phyloP scores from a whole-genome alignment of 345 rosid species.

The Pistacia vera region DNA sequence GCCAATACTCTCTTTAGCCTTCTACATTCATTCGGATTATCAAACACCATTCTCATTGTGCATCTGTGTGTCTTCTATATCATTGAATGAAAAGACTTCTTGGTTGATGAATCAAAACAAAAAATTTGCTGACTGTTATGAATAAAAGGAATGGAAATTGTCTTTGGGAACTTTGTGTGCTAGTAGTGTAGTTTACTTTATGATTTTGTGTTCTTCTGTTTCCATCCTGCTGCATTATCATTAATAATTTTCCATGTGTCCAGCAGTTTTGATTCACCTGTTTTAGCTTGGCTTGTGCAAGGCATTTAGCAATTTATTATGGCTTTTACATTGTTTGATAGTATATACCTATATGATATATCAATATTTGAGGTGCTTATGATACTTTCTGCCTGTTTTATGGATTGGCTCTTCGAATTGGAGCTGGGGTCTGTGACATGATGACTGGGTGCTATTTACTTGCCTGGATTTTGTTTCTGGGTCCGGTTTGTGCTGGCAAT shows the following conservation, averaged over 20 bases:
- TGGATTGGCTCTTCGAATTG: constrained; percentile 89
- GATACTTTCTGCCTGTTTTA: constrained; percentile 65
- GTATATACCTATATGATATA: background rate
- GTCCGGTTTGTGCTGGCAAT: constrained; percentile 66
- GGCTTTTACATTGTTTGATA: constrained; percentile 9
- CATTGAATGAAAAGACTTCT: background rate
- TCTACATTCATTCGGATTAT: background rate
- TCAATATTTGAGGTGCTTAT: constrained; percentile 57
- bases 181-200: background rate
- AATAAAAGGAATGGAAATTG: background rate
- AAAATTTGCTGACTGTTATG: background rate
- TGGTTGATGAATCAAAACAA: background rate
- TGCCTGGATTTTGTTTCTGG: constrained; percentile 62
- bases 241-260: background rate
- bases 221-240: background rate
- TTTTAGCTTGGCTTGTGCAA: background rate
- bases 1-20: constrained; percentile 18
- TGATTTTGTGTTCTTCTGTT: background rate
- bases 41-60: background rate
- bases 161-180: background rate
- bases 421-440: constrained; percentile 95
- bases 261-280: background rate
- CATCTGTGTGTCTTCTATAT: background rate
- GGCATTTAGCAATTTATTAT: background rate
- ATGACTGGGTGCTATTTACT: constrained; percentile 59